Percentiles rank a stretch among this genome's conserved stretches.
These are phyloP conservation scores for Eucommia ulmoides DNA, from an alignment of 257 asterid genomes.

Conservation along the genomic window DNA sequence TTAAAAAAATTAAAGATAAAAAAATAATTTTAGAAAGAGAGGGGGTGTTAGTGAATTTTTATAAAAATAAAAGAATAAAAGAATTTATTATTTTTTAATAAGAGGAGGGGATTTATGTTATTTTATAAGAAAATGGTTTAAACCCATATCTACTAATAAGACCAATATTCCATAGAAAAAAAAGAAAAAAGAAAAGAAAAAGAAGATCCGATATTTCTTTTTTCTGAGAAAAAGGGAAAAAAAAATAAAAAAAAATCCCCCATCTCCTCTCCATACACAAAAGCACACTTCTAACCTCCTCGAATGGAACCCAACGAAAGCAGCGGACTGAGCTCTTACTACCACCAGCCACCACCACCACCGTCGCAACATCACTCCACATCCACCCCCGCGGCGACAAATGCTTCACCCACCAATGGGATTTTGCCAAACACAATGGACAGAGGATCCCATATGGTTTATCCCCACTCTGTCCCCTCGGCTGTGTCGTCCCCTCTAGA, in stretches of 20 bases:
- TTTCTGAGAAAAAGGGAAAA: no score
- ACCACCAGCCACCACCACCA: slow-evolving; percentile 1
- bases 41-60: no score
- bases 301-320: slow-evolving; percentile 12
- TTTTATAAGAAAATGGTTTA: no score
- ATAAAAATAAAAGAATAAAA: no score
- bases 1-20: no score
- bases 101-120: no score
- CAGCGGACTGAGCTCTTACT: slow-evolving; percentile 10
- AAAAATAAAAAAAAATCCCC: not conserved
- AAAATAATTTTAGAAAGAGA: no score
- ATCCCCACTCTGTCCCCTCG: slow-evolving; percentile 8
- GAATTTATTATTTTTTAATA: no score
- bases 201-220: no score
- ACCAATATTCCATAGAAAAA: no score
- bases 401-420: slow-evolving; percentile 8
- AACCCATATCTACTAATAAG: no score
- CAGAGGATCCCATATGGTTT: slow-evolving; percentile 1
- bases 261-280: not conserved
- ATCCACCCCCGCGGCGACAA: not conserved
- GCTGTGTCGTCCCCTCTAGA: slow-evolving; percentile 12
- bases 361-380: slow-evolving; percentile 4
- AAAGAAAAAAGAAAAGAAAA: no score
- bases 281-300: not conserved
- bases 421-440: slow-evolving; percentile 1